These are phyloP conservation scores for Mucor indicus DNA, from an alignment of 371 early-diverging fungal genomes.

Conservation along the genomic window DNA sequence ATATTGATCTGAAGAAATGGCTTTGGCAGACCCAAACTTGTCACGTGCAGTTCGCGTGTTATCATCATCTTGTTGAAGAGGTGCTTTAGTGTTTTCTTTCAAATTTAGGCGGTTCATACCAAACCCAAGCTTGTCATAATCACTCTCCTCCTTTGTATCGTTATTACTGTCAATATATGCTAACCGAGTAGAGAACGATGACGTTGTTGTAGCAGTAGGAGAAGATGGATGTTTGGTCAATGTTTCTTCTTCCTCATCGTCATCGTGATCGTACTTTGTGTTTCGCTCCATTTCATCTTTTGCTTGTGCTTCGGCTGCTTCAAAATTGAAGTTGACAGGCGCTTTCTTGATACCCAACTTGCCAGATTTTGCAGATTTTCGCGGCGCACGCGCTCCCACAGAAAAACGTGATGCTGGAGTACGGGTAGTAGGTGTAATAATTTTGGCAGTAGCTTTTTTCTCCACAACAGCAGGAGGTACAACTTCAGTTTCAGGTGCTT, in stretches of 20 bases:
- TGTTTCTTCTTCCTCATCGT: neutral
- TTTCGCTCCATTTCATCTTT: slow-evolving; percentile 80
- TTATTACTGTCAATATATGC: slow-evolving; percentile 13
- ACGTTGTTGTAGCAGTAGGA: no score
- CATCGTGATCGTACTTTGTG: slow-evolving; percentile 66
- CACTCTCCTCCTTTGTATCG: slow-evolving; percentile 31
- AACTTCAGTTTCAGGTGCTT: neutral
- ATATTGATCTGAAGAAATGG: slow-evolving; percentile 87
- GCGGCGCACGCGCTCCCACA: slow-evolving; percentile 27
- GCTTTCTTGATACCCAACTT: slow-evolving; percentile 83
- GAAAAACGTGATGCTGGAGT: slow-evolving; percentile 23
- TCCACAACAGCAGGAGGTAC: neutral
- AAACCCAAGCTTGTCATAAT: slow-evolving; percentile 75
- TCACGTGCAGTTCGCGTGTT: slow-evolving; percentile 48
- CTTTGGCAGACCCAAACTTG: slow-evolving; percentile 75
- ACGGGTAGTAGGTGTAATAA: slow-evolving; percentile 17
- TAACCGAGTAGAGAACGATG: slow-evolving; percentile 20
- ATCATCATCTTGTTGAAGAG: slow-evolving; percentile 14
- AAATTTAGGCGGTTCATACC: slow-evolving; percentile 66
- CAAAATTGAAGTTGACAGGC: slow-evolving; percentile 79
- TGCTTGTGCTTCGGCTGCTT: slow-evolving; percentile 88
- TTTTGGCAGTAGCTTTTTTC: slow-evolving; percentile 4
- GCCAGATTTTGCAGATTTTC: slow-evolving; percentile 58
- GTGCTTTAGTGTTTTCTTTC: slow-evolving; percentile 7
- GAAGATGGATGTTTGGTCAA: no score